phyloP scores from a whole-genome alignment of 768 basidiomycete species.

The Mycena rosella region DNA sequence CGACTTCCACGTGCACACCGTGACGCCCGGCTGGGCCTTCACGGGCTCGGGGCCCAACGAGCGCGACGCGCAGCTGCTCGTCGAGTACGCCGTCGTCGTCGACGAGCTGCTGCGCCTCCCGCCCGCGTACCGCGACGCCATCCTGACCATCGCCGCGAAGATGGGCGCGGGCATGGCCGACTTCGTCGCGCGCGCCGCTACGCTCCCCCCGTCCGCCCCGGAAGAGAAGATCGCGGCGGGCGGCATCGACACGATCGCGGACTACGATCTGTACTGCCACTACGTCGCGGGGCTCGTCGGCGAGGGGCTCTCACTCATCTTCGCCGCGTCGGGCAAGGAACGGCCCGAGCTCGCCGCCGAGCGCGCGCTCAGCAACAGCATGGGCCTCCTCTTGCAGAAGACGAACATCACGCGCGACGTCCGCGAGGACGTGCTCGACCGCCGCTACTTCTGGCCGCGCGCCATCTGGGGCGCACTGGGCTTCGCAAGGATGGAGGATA shows the following conservation, averaged over 20 bases:
- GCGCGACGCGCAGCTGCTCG: constrained; percentile 87
- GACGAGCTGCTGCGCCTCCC: constrained; percentile 82
- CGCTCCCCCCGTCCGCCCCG: too few relatives aligned
- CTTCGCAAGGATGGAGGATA: too few relatives aligned
- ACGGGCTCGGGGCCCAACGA: constrained; percentile 86
- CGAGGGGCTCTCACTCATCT: constrained; percentile 92
- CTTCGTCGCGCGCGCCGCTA: constrained; percentile 60
- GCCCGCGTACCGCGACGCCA: constrained; percentile 78
- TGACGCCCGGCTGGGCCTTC: constrained; percentile 92
- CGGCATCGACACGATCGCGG: constrained; percentile 82
- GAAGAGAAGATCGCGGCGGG: constrained; percentile 63
- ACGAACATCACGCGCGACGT: constrained; percentile 98
- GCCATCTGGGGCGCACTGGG: constrained; percentile 73
- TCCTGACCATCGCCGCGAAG: constrained; percentile 84
- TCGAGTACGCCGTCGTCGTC: constrained; percentile 85
- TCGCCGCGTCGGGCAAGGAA: constrained; percentile 89
- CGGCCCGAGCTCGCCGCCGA: constrained; percentile 78
- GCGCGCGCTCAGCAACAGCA: constrained; percentile 90
- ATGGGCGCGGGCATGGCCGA: constrained; percentile 98
- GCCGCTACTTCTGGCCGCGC: constrained; percentile 93
- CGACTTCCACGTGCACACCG: constrained; percentile 82
- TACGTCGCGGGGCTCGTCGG: constrained; percentile 98
- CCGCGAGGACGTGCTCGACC: constrained; percentile 89
- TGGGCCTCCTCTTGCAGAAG: constrained; percentile 97
- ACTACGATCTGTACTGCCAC: constrained; percentile 98